phyloP scores from a whole-genome alignment of 768 basidiomycete species.

The Wakefieldia striispora region DNA sequence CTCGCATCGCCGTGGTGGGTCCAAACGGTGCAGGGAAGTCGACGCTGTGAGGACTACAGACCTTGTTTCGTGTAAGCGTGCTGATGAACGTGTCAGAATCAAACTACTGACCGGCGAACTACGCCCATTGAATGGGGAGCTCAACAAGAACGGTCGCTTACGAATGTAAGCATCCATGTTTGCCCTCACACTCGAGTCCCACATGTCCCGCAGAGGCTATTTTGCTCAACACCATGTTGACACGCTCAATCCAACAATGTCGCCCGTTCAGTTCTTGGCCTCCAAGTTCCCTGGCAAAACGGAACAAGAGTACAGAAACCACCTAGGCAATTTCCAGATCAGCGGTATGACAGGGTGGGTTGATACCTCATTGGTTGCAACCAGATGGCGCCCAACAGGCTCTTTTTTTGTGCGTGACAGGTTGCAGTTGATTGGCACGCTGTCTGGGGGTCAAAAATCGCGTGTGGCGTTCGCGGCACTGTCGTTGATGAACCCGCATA shows the following conservation, averaged over 20 bases:
- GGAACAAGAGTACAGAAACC: constrained; percentile 94
- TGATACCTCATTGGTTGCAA: constrained; percentile 2
- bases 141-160: constrained; percentile 88
- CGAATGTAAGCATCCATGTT: constrained; percentile 60
- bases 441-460: constrained; percentile 95
- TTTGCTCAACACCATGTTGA: constrained; percentile 98
- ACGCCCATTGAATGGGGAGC: constrained; percentile 54
- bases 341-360: constrained; percentile 88
- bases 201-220: constrained; percentile 57
- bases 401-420: constrained; percentile 31
- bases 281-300: constrained; percentile 90
- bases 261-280: constrained; percentile 92
- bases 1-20: constrained; percentile 92
- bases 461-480: constrained; percentile 90
- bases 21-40: constrained; percentile 97
- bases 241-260: constrained; percentile 76
- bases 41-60: constrained; percentile 59
- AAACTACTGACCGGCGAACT: constrained; percentile 52
- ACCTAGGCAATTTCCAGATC: constrained; percentile 96
- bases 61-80: neutral
- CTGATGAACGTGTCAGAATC: constrained; percentile 51
- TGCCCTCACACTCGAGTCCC: neutral
- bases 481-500: constrained; percentile 86
- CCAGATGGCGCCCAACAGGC: neutral
- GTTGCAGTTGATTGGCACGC: constrained; percentile 84